Base-by-base conservation (phyloP, 345 rosid genomes). In the Hibiscus tridactylites region DNA sequence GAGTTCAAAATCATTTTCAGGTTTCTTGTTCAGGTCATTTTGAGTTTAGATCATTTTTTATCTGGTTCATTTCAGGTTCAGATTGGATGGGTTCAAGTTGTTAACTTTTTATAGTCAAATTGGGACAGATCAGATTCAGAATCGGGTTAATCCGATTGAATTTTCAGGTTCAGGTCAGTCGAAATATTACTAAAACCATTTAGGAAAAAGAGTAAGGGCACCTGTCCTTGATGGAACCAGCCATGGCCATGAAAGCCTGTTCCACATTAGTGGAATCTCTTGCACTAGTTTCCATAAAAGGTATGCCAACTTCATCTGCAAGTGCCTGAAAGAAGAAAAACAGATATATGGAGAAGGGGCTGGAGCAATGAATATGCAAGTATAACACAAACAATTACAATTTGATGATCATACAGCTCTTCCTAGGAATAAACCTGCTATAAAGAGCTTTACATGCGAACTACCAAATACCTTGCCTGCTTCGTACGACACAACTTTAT, bases 261-360 rank as follows among this genome's bases (percentile, higher is more conserved):
- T 54, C 59, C 2, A 88, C 92, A 60, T 88, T 86, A 70, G 85
- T 78, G 71, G 92, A 85, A 76, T 63, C 81, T 78, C 84, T 88
- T 4, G 92, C 92, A 80, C 92, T 88, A n/a, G 90, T 86, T 77
- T 88, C 92, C 92, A 88, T 83, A 81, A 88, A 88, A 0, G 90
- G 90, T 47, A 88, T 86, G 19, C 88, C 88, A 65, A 88, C 83
- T 78, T 85, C 90, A 76, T 88, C 92, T 2, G 92, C 90, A 75
- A 88, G 86, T 53, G 87, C 90, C 92, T 88, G 56, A n/a, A 29
- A 44, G 47, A 47, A 42, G 66, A 31, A n/a, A 47, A 54, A 9
- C 28, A 50, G 56, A 15, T 3, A 50, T 5, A 50, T 50, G 56
- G 17, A 15, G 56, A 50, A 50, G 2, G 56, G 56, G 56, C 0